Percentiles rank a stretch among this genome's conserved stretches.
phyloP scores from a whole-genome alignment of 2,329 filamentous ascomycete genomes.

The Sporothrix luriei region DNA sequence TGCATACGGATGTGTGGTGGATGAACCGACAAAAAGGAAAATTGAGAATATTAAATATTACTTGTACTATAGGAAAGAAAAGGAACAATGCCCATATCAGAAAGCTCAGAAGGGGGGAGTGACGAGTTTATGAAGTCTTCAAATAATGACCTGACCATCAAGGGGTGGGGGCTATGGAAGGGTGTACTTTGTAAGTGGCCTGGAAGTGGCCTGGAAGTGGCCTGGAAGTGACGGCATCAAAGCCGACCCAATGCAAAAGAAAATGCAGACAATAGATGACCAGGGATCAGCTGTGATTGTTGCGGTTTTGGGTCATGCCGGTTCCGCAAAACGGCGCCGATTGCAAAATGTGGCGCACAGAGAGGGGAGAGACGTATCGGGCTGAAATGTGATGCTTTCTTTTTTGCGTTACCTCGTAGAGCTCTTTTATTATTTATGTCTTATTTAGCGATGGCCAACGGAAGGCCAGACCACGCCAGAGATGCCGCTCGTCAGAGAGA shows the following conservation, averaged over 20 bases:
- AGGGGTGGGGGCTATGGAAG: neutral
- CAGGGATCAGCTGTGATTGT: neutral
- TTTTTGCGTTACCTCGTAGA: neutral
- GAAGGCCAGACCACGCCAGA: neutral
- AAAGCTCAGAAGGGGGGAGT: neutral
- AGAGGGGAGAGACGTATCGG: neutral
- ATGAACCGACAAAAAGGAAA: neutral
- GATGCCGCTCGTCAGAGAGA: neutral
- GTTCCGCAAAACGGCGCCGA: constrained; percentile 4
- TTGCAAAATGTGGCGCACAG: neutral
- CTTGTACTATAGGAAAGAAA: neutral
- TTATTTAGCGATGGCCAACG: neutral
- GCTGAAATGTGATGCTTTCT: neutral
- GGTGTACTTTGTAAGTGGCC: neutral
- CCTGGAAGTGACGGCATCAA: neutral
- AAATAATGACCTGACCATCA: neutral
- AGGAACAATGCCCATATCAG: neutral
- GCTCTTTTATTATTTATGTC: neutral
- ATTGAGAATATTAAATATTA: neutral
- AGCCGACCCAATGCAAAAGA: too few species aligned
- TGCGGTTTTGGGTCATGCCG: constrained; percentile 13
- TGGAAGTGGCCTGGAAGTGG: neutral
- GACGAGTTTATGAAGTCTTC: constrained; percentile 10
- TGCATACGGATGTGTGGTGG: too few species aligned
- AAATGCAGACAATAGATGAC: neutral